Evolutionary conservation across 768 basidiomycete species (phyloP), one percentile per base, ranked within the genome.

Genomic region (Cytidiella melzeri): DNA sequence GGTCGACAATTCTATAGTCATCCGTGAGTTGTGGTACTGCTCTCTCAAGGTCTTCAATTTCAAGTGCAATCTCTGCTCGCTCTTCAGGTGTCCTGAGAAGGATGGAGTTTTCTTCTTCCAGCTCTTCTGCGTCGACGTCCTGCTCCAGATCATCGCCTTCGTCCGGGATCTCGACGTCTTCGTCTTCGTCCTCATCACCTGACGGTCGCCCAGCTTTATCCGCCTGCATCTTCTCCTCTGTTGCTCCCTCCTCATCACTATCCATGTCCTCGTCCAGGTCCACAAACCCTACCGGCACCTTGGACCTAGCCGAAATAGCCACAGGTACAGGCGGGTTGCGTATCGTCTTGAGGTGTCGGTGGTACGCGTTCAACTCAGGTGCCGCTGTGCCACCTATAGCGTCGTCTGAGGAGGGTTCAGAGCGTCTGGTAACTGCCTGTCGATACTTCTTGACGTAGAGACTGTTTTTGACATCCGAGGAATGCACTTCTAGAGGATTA

Each of bases 1-100:
- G 79, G 69, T 97, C 95, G 28, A 97, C 65, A 28, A 98, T 72
- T 43, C 71, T 76, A 72, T 95, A 98, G 55, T 87, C 74, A 2
- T 71, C 61, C 4, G 67, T 62, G 46, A 95, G 72, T n/a, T 74
- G 66, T 0, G 88, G 86, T 3, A 95, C 81, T 15, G 77, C 74
- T 1, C 69, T 62, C 53, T 81, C 69, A 23, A 97, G 76, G 52
- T 87, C 80, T 0, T 67, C 61, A 38, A 98, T 92, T 67, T 99
- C 95, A 36, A 73, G 68, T 40, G 75, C 69, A 45, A 97, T 88
- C 55, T 87, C 87, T 2, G 72, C 69, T 51, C 77, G 83, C 56
- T 96, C 93, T 38, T 87, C 79, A 12, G 62, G 63, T 15, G 79
- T 64, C 60, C 81, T 84, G 45, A 74, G 68, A 40, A 67, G 61